Percentiles rank a stretch among this genome's conserved stretches.
phyloP scores from a whole-genome alignment of 2,329 filamentous ascomycete species.

The Hypoxylon sp. region DNA sequence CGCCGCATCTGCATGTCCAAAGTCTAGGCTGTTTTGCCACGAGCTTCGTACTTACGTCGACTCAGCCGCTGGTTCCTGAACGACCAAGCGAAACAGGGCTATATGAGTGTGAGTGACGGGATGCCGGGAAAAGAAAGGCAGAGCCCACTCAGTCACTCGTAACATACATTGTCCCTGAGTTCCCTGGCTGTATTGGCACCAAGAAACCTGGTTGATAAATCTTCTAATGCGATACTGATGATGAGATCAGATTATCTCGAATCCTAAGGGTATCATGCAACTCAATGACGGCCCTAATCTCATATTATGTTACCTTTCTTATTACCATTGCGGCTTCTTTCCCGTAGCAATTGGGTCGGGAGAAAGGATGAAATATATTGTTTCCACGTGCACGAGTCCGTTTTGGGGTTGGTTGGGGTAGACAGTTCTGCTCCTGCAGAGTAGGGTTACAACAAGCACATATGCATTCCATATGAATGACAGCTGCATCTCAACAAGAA shows the following conservation, averaged over 20 bases:
- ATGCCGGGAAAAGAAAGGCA: slow-evolving; percentile 15
- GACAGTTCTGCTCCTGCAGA: slow-evolving; percentile 8
- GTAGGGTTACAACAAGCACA: slow-evolving; percentile 29
- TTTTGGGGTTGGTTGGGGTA: slow-evolving; percentile 40
- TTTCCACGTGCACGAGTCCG: slow-evolving; percentile 43
- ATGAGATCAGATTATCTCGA: slow-evolving; percentile 30
- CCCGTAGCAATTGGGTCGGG: slow-evolving; percentile 46
- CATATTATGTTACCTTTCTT: slow-evolving; percentile 31
- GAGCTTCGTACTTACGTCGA: slow-evolving; percentile 14
- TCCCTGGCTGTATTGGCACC: slow-evolving; percentile 11
- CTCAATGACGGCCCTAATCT: slow-evolving; percentile 18
- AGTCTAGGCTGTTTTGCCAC: slow-evolving; percentile 29
- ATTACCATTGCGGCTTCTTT: slow-evolving; percentile 39
- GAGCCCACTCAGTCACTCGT: slow-evolving; percentile 9
- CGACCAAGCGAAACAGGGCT: slow-evolving; percentile 1
- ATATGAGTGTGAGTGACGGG: slow-evolving; percentile 13
- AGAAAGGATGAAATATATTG: slow-evolving; percentile 46
- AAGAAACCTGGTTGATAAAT: slow-evolving; percentile 40
- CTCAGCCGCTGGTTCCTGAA: slow-evolving; percentile 21
- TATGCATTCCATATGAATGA: slow-evolving; percentile 35
- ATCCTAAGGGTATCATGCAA: slow-evolving; percentile 27
- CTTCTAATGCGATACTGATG: slow-evolving; percentile 19
- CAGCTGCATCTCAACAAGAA: slow-evolving; percentile 40
- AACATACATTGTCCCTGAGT: slow-evolving; percentile 27
- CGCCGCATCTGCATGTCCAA: slow-evolving; percentile 25